Evolutionary conservation across 1,284 basidiomycete species (phyloP), one percentile per base, ranked within the genome.

Genomic region (Malassezia arunalokei): DNA sequence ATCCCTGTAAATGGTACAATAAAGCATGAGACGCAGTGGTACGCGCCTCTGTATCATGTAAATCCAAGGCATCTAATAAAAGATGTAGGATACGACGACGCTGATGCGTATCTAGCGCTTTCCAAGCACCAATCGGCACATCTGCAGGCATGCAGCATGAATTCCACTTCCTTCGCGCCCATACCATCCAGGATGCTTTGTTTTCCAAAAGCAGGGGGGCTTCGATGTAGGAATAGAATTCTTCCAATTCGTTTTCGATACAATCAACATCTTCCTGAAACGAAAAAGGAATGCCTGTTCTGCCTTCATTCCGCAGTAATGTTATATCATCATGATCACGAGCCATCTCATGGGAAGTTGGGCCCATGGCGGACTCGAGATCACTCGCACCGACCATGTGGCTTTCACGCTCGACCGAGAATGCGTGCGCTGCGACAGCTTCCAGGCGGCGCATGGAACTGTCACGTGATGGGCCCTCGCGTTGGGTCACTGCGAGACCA

Each of bases 201-300:
- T 90, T 90, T 77, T 91, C 87, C 3, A 82, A 81, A 12, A 91
- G 83, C 71, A 90, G 86, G 0, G 85, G 82, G 78, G 90, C 88
- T 76, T 98, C 92, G 53, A 92, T 84, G 76, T 95, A 98, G 27
- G 89, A 89, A 76, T 94, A 98, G 76, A 98, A 96, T 75, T 98
- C 94, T 60, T 96, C 87, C 42, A 99, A 84, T 75, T 96, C 94
- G 65, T 87, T 86, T 78, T 91, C 84, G 40, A 95, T 82, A 14
- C 85, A 87, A 74, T 96, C 89, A 66, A 92, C 87, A 72, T 98
- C 92, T 28, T 73, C 71, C 24, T 70, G 51, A 8, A 66, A 54
- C 15, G 68, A 59, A 37, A 66, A 71, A 29, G 40, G n/a, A 32
- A 53, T 31, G 20, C 5, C 33, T 12, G 33, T 35, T 35, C 15